phyloP scores from a whole-genome alignment of 768 basidiomycete genomes.

The Pisolithus microcarpus region DNA sequence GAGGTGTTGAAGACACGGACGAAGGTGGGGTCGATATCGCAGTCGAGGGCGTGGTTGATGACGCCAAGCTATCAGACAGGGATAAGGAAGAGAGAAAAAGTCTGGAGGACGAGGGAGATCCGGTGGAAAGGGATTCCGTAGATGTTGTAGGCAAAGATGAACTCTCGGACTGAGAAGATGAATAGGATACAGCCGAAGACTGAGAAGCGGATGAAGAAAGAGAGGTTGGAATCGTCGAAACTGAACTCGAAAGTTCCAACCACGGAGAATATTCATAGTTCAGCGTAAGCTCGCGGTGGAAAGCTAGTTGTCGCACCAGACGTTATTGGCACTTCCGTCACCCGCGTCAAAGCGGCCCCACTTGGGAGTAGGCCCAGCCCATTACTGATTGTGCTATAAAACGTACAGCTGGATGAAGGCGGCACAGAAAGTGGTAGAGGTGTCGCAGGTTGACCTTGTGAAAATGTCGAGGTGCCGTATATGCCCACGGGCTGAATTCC shows the following conservation, averaged over 20 bases:
- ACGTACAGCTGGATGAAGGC: constrained; percentile 53
- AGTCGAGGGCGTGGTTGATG: neutral
- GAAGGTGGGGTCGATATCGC: neutral
- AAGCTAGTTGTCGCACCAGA: neutral
- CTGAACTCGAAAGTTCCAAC: neutral
- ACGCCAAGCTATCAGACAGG: neutral
- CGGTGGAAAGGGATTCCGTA: neutral
- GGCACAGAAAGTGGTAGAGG: constrained; percentile 52
- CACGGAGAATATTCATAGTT: neutral
- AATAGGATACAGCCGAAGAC: neutral
- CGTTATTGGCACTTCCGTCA: neutral
- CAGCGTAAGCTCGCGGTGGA: neutral
- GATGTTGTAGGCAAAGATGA: constrained; percentile 1
- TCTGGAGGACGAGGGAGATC: no score
- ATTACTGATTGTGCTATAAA: constrained; percentile 46
- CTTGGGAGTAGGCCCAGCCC: constrained; percentile 25
- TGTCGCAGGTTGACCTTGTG: constrained; percentile 53
- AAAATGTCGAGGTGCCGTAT: constrained; percentile 60
- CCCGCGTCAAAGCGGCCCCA: constrained; percentile 9
- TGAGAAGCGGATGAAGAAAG: neutral
- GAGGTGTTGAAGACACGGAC: neutral
- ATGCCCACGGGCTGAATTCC: constrained; percentile 52
- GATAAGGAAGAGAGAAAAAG: neutral
- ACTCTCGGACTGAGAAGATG: neutral
- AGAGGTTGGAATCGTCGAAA: constrained; percentile 8